phyloP scores from a whole-genome alignment of 2,329 filamentous ascomycete species.

The Lasiodiplodia citricola region DNA sequence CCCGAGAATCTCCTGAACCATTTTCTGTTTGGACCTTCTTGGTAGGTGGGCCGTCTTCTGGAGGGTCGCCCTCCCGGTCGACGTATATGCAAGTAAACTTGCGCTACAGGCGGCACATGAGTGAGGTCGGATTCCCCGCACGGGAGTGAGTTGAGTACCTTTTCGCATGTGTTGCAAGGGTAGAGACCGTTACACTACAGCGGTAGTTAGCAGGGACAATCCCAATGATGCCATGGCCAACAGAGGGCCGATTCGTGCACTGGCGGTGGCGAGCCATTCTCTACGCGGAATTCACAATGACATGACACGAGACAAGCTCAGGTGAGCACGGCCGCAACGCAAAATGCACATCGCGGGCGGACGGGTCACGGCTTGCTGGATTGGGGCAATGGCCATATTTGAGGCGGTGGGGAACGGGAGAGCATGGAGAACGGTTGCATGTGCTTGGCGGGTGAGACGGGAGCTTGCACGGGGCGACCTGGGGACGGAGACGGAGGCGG shows the following conservation, averaged over 20 bases:
- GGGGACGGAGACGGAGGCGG: slow-evolving; percentile 15
- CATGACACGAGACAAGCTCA: slow-evolving; percentile 2
- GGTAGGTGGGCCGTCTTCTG: slow-evolving; percentile 46
- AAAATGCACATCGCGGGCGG: not conserved
- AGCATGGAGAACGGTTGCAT: not conserved
- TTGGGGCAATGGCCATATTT: not conserved
- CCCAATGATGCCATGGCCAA: not conserved
- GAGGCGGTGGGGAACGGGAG: not conserved
- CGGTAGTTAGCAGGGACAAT: slow-evolving; percentile 7
- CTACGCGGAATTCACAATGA: not conserved
- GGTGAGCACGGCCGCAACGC: not conserved
- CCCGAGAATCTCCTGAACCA: not conserved
- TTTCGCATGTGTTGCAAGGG: slow-evolving; percentile 65
- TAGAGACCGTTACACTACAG: slow-evolving; percentile 63
- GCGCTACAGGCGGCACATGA: slow-evolving; percentile 34
- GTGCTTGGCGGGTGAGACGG: slow-evolving; percentile 8
- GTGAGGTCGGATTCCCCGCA: not conserved
- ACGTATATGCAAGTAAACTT: slow-evolving; percentile 47
- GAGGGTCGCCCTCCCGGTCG: slow-evolving; percentile 43
- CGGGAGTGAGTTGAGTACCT: slow-evolving; percentile 48
- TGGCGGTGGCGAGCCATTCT: not conserved
- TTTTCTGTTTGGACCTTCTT: slow-evolving; percentile 38
- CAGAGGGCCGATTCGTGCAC: not conserved
- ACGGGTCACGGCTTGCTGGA: not conserved
- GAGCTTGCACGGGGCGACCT: not conserved